These are phyloP conservation scores for Pyricularia pennisetigena DNA, from an alignment of 2,329 filamentous ascomycete genomes.

Conservation along the genomic window DNA sequence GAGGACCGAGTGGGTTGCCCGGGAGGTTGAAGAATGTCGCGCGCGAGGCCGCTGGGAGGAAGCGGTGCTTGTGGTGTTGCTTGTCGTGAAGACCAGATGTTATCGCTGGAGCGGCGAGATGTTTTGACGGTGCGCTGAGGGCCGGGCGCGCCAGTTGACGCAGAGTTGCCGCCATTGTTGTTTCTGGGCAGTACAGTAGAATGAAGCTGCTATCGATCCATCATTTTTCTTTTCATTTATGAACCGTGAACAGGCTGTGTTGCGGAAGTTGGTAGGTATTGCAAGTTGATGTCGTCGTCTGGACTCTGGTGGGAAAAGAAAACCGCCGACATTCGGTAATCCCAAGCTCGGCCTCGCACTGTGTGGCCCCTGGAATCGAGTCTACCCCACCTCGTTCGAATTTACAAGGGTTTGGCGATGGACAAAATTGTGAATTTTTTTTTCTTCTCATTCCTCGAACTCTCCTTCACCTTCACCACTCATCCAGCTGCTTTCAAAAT, in stretches of 20 bases:
- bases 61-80: not conserved
- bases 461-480: not conserved
- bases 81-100: not conserved
- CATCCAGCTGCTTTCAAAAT: not conserved
- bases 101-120: not conserved
- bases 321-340: not conserved
- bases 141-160: not conserved
- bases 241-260: not conserved
- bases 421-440: not conserved
- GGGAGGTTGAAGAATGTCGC: conserved; percentile 21
- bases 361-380: not conserved
- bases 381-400: not conserved
- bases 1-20: conserved; percentile 7
- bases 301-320: not conserved
- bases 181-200: not conserved
- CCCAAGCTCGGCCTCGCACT: not conserved
- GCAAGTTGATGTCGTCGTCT: not conserved
- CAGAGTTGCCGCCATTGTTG: not conserved
- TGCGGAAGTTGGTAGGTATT: not conserved
- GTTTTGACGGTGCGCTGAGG: not conserved
- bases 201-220: not conserved
- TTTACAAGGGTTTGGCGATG: not conserved
- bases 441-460: not conserved
- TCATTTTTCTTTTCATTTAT: not conserved
- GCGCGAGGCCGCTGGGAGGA: not conserved